Evolutionary conservation across 805 yeast species (phyloP).

Genomic region (Diddensiella caesifluorescens): DNA sequence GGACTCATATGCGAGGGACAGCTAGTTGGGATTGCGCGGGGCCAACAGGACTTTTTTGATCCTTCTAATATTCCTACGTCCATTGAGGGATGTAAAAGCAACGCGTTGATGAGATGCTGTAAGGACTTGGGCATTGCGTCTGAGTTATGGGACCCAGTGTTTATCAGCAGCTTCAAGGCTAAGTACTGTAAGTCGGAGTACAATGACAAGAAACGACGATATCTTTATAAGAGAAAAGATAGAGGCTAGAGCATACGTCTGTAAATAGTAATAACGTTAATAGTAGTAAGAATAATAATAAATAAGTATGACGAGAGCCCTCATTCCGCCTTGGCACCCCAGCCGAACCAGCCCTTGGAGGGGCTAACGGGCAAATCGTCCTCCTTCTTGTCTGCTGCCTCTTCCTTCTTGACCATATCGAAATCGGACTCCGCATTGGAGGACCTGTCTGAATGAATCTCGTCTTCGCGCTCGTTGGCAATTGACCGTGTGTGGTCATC

Average conservation of each 20-base stretch:
- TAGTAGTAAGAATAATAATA: conserved; percentile 4
- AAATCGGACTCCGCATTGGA: conserved; percentile 14
- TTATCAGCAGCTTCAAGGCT: conserved; percentile 64
- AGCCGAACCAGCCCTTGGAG: conserved; percentile 16
- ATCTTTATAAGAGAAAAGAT: conserved; percentile 86
- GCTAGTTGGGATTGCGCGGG: conserved; percentile 85
- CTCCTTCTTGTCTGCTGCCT: conserved; percentile 11
- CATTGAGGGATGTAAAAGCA: conserved; percentile 93
- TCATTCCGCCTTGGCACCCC: conserved; percentile 7
- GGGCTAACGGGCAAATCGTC: no score
- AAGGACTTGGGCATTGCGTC: conserved; percentile 96
- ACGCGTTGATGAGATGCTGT: conserved; percentile 96
- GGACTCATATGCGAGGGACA: conserved; percentile 84
- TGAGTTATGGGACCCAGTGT: conserved; percentile 95
- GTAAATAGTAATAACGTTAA: not conserved
- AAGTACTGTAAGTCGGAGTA: conserved; percentile 72
- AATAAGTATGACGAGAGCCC: no score
- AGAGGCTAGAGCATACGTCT: conserved; percentile 37
- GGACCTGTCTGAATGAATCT: no score
- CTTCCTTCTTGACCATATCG: conserved; percentile 21
- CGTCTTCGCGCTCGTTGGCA: conserved; percentile 14
- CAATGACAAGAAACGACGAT: conserved; percentile 55
- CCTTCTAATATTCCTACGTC: conserved; percentile 90
- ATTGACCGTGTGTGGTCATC: conserved; percentile 14
- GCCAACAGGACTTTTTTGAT: conserved; percentile 89